Evolutionary conservation across 2,329 filamentous ascomycete species (phyloP), one percentile per base, ranked within the genome.

Genomic region (Drechmeria coniospora): DNA sequence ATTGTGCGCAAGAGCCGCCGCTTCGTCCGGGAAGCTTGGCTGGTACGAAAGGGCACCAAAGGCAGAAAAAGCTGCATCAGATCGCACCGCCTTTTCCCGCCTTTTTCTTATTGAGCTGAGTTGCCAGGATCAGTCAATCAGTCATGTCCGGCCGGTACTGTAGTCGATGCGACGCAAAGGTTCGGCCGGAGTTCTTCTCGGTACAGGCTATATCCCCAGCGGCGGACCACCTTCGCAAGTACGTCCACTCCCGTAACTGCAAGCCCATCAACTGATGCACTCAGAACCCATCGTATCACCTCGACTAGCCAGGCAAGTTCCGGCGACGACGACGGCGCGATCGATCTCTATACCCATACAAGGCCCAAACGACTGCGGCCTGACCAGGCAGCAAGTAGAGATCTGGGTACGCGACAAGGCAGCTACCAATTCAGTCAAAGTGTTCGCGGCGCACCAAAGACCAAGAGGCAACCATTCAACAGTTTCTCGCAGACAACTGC

Each of bases 61-160:
- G 24, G 15, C 15, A 16, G 24, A 15, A 25, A 25, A 11, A 25
- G 24, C 15, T 25, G 24, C 14, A 25, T 25, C 9, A 16, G 24
- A 16, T 16, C 14, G 4, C 15, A 17, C 18, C 14, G 24, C 4
- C 14, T n/a, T 6, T 25, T 25, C 6, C 18, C 14, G 24, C 4
- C 14, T n/a, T 6, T 25, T 25, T n/a, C 15, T 25, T 9, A 17
- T 25, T 15, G 24, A 25, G 15, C n/a, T 25, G 15, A 18, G 18
- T 17, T 7, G n/a, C 14, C 24, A 25, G 24, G 15, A 25, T 25
- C 24, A 25, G 15, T 15, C 24, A 16, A 25, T 25, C 10, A 15
- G 24, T n/a, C 24, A 25, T 25, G 13, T 25, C 14, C 18, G 24
- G 24, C 14, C 18, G 24, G 24, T 25, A 15, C 24, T 25, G 24